phyloP scores from a whole-genome alignment of 352 stramenopile species.

The Globisporangium ultimum region DNA sequence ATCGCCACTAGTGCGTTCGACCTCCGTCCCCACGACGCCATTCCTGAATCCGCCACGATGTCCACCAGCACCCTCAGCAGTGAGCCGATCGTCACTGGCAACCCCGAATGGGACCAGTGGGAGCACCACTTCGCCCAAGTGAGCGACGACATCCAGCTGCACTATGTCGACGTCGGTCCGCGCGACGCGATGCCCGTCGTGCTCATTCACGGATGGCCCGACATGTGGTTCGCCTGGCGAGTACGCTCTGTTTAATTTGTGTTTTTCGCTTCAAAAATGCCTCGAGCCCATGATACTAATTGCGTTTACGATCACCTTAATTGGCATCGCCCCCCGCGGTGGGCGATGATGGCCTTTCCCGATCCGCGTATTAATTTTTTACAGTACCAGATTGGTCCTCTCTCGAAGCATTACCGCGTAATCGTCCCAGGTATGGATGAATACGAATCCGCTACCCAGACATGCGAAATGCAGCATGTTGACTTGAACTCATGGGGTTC shows the following conservation, averaged over 20 bases:
- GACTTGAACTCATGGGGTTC: no score
- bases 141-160: constrained; percentile 29
- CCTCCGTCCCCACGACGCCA: constrained; percentile 16
- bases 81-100: no score
- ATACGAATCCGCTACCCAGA: no score
- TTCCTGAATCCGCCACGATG: constrained; percentile 15
- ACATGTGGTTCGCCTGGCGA: constrained; percentile 73
- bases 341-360: no score
- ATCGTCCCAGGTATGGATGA: constrained; percentile 47
- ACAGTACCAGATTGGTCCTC: constrained; percentile 47
- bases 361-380: no score
- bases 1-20: no score
- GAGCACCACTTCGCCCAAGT: constrained; percentile 27
- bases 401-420: constrained; percentile 40
- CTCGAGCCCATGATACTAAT: no score
- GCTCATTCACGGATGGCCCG: constrained; percentile 70
- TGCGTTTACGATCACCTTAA: no score
- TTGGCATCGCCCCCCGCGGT: no score
- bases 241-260: no score
- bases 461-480: not conserved
- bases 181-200: constrained; percentile 46
- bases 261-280: no score
- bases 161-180: constrained; percentile 60
- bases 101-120: constrained; percentile 23
- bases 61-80: not conserved